Conservation (phyloP, 805 yeast genomes). For the Metschnikowia peoriensis region DNA sequence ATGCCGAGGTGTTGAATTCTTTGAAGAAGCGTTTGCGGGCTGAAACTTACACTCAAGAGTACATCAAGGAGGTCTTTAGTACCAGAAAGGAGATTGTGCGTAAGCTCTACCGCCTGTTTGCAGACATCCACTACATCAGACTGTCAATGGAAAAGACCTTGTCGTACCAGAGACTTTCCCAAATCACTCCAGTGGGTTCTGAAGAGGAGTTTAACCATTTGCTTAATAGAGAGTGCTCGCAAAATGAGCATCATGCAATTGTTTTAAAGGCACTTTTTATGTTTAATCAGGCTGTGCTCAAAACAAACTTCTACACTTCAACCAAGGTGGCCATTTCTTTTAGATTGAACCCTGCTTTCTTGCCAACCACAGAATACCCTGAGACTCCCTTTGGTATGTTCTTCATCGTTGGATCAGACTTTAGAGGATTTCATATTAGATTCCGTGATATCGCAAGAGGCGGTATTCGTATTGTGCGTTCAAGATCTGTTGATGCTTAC, state of each 20-base stretch:
- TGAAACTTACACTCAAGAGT: slow-evolving; percentile 88
- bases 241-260: slow-evolving; percentile 74
- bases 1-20: slow-evolving; percentile 72
- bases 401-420: slow-evolving; percentile 92
- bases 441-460: slow-evolving; percentile 98
- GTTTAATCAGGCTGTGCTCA: slow-evolving; percentile 83
- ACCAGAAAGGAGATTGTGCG: slow-evolving; percentile 69
- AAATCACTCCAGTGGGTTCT: slow-evolving; percentile 68
- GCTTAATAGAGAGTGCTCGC: slow-evolving; percentile 67
- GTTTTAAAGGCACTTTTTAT: slow-evolving; percentile 79
- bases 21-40: slow-evolving; percentile 87
- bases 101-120: slow-evolving; percentile 86
- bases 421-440: slow-evolving; percentile 95
- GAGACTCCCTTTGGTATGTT: slow-evolving; percentile 93
- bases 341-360: slow-evolving; percentile 81
- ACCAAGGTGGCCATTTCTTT: slow-evolving; percentile 94
- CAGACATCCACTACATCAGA: slow-evolving; percentile 82
- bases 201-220: slow-evolving; percentile 73
- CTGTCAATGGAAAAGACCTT: slow-evolving; percentile 71
- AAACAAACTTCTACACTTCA: slow-evolving; percentile 91
- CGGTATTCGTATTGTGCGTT: slow-evolving; percentile 92
- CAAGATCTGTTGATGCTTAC: slow-evolving; percentile 82
- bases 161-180: slow-evolving; percentile 82
- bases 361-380: slow-evolving; percentile 86
- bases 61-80: slow-evolving; percentile 73